phyloP scores from a whole-genome alignment of 129 eudicot genomes.

The Saposhnikovia divaricata region DNA sequence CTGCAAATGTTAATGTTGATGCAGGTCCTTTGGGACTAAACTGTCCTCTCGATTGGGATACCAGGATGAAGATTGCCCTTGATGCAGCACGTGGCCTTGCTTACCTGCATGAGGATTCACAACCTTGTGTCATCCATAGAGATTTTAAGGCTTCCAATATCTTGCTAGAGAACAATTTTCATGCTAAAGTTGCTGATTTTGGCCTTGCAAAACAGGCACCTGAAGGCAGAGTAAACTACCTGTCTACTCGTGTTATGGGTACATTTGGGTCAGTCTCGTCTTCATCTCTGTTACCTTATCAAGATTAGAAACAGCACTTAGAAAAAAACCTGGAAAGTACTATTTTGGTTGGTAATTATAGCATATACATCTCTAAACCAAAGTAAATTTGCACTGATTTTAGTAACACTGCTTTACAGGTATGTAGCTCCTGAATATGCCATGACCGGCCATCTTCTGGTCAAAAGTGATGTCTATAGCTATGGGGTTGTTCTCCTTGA shows the following conservation, averaged over 20 bases:
- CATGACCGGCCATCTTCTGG: conserved; percentile 96
- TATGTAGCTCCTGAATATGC: conserved; percentile 99
- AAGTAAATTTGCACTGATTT: conserved; percentile 6
- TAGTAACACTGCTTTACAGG: conserved; percentile 34
- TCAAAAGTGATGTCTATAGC: conserved; percentile 96
- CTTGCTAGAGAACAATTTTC: conserved; percentile 76
- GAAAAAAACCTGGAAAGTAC: neutral
- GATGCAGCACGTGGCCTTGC: conserved; percentile 99
- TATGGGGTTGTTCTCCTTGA: conserved; percentile 97
- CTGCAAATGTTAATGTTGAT: conserved; percentile 20
- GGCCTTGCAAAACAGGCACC: conserved; percentile 97
- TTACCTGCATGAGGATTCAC: conserved; percentile 95
- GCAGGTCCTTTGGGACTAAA: conserved; percentile 86
- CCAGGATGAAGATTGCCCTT: conserved; percentile 94
- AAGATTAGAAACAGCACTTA: neutral
- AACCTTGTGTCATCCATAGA: conserved; percentile 92
- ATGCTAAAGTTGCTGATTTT: conserved; percentile 96
- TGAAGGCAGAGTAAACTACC: conserved; percentile 79
- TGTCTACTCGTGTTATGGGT: conserved; percentile 99
- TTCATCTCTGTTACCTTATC: conserved; percentile 1
- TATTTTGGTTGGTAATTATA: neutral
- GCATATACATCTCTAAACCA: neutral
- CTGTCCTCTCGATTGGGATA: conserved; percentile 95
- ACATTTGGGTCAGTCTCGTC: conserved; percentile 81
- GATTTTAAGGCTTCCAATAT: conserved; percentile 97